Percentiles rank a stretch among this genome's conserved stretches.
These are phyloP conservation scores for Plectosphaerella cucumerina DNA, from an alignment of 2,329 filamentous ascomycete genomes.

Conservation along the genomic window DNA sequence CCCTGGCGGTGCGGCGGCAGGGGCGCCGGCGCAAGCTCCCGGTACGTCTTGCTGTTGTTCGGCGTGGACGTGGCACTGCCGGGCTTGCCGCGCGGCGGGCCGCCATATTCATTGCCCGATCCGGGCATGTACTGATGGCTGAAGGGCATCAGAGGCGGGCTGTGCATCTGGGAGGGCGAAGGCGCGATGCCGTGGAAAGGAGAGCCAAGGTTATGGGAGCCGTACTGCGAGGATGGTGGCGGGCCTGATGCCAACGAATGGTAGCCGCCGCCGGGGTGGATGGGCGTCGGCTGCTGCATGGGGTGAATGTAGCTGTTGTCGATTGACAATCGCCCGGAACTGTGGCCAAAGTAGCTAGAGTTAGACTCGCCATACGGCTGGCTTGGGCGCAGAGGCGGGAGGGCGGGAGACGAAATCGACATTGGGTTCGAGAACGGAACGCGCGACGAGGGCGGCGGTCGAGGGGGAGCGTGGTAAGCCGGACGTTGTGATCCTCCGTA, in stretches of 20 bases:
- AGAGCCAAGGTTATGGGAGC: neutral
- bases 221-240: neutral
- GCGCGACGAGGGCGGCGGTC: conserved; percentile 2
- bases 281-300: conserved; percentile 1
- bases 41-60: conserved; percentile 29
- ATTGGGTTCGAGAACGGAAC: conserved; percentile 13
- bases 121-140: conserved; percentile 9
- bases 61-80: conserved; percentile 14
- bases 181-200: conserved; percentile 9
- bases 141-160: conserved; percentile 10
- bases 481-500: neutral
- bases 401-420: conserved; percentile 8
- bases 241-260: neutral
- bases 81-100: conserved; percentile 5
- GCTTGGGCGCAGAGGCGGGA: conserved; percentile 9
- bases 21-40: conserved; percentile 56
- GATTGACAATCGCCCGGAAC: neutral
- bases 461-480: neutral
- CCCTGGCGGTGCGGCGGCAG: conserved; percentile 46
- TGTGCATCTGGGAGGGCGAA: conserved; percentile 4
- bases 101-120: neutral
- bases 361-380: neutral
- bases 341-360: neutral
- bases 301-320: neutral
- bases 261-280: neutral